Conservation (phyloP, 305 asterid species). For the Fraxinus sp. region DNA sequence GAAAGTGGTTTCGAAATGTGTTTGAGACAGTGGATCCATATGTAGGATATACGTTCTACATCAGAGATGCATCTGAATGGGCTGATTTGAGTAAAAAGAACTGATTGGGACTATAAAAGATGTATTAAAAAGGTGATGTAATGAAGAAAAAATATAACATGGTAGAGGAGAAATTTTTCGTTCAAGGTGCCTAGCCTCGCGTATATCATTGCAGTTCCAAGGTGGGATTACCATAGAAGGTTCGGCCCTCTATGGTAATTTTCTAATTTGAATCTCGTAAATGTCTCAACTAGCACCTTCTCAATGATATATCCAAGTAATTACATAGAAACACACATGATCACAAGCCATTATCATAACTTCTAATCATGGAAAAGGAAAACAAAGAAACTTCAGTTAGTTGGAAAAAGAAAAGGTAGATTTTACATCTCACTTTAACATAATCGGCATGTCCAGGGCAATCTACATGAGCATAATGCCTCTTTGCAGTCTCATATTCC, state of each 20-base stretch:
- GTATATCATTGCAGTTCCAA: not conserved
- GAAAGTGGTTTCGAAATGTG: not conserved
- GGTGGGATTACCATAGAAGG: not conserved
- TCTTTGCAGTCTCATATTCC: slow-evolving; percentile 81
- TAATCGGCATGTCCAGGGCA: slow-evolving; percentile 99
- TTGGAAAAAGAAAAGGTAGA: not conserved
- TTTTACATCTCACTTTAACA: slow-evolving; percentile 63
- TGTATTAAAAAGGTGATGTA: not conserved
- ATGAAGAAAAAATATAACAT: not conserved
- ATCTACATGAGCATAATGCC: slow-evolving; percentile 97
- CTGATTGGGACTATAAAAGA: not conserved
- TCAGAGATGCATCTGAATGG: not conserved
- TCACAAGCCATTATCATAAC: not conserved
- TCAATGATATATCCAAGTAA: slow-evolving; percentile 6
- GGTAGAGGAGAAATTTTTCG: not conserved
- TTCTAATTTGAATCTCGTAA: not conserved
- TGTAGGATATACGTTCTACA: not conserved
- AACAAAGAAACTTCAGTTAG: not conserved
- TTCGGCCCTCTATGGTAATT: not conserved
- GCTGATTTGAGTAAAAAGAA: not conserved
- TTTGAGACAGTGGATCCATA: not conserved
- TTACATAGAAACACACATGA: not conserved
- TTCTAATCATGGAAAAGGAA: not conserved
- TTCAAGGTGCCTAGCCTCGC: not conserved
- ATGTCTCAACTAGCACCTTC: not conserved